phyloP scores from a whole-genome alignment of 31 red algal species.

The Endocladia muricata region DNA sequence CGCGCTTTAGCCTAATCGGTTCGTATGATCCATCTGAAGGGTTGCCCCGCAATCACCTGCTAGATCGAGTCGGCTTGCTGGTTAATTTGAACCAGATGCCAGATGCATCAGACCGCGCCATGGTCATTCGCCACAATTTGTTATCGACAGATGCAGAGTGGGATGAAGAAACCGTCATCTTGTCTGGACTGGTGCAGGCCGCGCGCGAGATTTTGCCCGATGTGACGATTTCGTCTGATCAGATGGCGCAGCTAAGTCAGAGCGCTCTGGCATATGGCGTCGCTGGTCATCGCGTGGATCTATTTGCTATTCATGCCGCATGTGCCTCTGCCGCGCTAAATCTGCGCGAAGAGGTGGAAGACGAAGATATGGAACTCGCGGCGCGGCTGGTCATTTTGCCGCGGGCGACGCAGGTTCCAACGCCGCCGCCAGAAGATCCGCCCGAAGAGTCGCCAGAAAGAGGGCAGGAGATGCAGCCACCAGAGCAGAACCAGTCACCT shows the following conservation, averaged over 20 bases:
- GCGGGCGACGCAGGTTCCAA: constrained; percentile 43
- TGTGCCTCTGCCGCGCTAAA: constrained; percentile 85
- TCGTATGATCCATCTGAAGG: constrained; percentile 98
- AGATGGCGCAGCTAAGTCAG: constrained; percentile 74
- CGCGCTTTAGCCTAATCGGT: constrained; percentile 81
- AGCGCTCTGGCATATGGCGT: constrained; percentile 57
- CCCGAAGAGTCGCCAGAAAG: constrained; percentile 60
- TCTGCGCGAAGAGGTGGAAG: constrained; percentile 60
- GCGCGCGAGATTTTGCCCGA: constrained; percentile 87
- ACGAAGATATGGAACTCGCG: constrained; percentile 82
- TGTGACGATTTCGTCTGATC: constrained; percentile 63
- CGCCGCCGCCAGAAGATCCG: constrained; percentile 78
- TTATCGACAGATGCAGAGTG: constrained; percentile 31
- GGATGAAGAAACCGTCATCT: constrained; percentile 56
- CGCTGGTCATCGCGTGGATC: constrained; percentile 88
- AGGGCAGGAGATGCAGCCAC: constrained; percentile 73
- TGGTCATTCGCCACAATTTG: constrained; percentile 45
- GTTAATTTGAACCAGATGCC: constrained; percentile 72
- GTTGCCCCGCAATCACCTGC: constrained; percentile 82
- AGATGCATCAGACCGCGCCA: constrained; percentile 69
- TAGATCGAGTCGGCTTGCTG: constrained; percentile 89
- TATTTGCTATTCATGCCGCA: constrained; percentile 91
- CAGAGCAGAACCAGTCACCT: constrained; percentile 56
- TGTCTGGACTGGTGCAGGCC: constrained; percentile 80
- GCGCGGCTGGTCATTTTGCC: constrained; percentile 89